phyloP scores from a whole-genome alignment of 768 basidiomycete species.

The Sarcodon aspratus region DNA sequence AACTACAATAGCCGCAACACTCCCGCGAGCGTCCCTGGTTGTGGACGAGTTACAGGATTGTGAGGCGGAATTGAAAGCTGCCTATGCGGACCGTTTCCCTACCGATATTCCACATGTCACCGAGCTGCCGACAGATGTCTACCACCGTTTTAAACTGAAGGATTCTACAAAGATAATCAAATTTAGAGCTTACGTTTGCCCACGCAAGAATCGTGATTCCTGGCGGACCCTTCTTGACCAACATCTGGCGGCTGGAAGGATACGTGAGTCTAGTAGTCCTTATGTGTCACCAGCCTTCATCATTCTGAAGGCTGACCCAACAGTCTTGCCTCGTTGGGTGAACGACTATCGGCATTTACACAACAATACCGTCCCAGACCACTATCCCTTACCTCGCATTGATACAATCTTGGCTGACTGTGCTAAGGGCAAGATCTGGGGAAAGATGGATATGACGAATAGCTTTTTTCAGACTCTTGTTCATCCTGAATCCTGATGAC shows the following conservation, averaged over 20 bases:
- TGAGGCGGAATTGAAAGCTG: not conserved
- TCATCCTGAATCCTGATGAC: constrained; percentile 15
- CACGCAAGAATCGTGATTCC: constrained; percentile 18
- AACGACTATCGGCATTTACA: constrained; percentile 23
- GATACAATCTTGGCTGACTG: constrained; percentile 24
- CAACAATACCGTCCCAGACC: constrained; percentile 17
- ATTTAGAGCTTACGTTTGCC: constrained; percentile 18
- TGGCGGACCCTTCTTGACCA: constrained; percentile 22
- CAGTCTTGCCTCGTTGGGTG: constrained; percentile 22
- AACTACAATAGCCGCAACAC: too few relatives aligned
- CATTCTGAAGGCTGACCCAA: constrained; percentile 22
- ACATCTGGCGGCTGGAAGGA: constrained; percentile 20
- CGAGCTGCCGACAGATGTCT: constrained; percentile 11
- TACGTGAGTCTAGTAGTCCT: constrained; percentile 14
- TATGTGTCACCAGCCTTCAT: constrained; percentile 27
- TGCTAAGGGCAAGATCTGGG: constrained; percentile 23
- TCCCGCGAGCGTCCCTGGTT: too few relatives aligned
- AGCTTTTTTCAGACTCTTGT: constrained; percentile 27
- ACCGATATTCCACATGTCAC: constrained; percentile 13
- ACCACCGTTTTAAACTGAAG: constrained; percentile 15
- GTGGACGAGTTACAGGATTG: not conserved
- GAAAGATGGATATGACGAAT: constrained; percentile 28
- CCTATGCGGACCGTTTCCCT: constrained; percentile 14
- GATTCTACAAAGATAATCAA: constrained; percentile 16
- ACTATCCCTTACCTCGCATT: constrained; percentile 17